Evolutionary conservation across 306 rosid genomes (phyloP), one percentile per base, ranked within the genome.

Genomic region (Benincasa hispida): DNA sequence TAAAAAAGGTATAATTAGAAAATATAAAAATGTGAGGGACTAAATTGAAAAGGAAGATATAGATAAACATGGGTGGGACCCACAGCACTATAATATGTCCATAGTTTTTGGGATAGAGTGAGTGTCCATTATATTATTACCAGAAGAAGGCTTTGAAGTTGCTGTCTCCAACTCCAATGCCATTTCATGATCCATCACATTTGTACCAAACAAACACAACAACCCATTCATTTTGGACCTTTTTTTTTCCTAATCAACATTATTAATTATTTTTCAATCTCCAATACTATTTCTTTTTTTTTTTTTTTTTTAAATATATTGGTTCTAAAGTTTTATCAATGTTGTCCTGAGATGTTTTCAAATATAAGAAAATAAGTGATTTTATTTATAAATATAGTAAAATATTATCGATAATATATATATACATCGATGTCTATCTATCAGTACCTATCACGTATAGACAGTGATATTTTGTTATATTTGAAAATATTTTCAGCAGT

Each of bases 111-210:
- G 76, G 25, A 47, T 27, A 17, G 56, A 25, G 75, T 69, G 55
- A 69, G 75, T 69, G 56, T 45, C 55, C 74, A 68, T 25, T 59
- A 13, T 9, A 3, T 66, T 37, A 59, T 32, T 62, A 30, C 12
- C 22, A 30, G 1, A 62, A 45, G 15, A 37, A 4, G 15, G 8
- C 47, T n/a, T 42, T 24, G 55, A 68, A 42, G n/a, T 5, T 41
- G 74, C 55, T 68, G 74, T 68, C 55, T 42, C 74, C 74, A 68
- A 68, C 55, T 68, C 74, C 34, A 39, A 67, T 41, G 54, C 72
- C 72, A 30, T 17, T 34, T 62, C 22, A 30, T 28, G 2, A 28
- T 3, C 68, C 72, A 65, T 65, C 72, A 34, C 48, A 66, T 66
- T 66, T 34, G 3, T 37, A 65, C 27, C 73, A 66, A 66, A 41